Percentiles rank a stretch among this genome's conserved stretches.
Evolutionary conservation across 2,329 filamentous ascomycete genomes (phyloP).

Genomic region (Metarhizium humberi): DNA sequence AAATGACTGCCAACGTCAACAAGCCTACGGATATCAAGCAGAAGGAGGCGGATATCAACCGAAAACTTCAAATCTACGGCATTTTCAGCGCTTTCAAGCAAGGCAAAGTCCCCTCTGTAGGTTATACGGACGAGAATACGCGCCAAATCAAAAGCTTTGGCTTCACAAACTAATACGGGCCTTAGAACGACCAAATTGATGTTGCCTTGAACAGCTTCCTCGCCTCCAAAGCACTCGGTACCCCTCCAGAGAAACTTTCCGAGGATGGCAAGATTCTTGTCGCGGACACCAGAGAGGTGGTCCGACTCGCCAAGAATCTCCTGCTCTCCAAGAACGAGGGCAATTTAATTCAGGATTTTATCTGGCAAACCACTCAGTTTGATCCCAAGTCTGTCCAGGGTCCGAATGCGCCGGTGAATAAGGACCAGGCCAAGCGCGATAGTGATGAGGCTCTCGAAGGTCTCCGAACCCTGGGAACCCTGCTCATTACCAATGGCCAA

Average conservation of each 20-base stretch:
- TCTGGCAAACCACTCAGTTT: slow-evolving; percentile 83
- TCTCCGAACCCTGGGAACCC: slow-evolving; percentile 74
- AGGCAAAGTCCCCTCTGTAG: slow-evolving; percentile 84
- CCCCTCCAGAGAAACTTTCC: slow-evolving; percentile 69
- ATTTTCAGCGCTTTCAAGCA: slow-evolving; percentile 77
- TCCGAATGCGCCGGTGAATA: slow-evolving; percentile 61
- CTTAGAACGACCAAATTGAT: slow-evolving; percentile 88
- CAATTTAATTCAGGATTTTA: slow-evolving; percentile 90
- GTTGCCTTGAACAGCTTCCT: slow-evolving; percentile 86
- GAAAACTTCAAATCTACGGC: slow-evolving; percentile 91
- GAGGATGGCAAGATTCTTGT: slow-evolving; percentile 73
- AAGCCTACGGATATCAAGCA: slow-evolving; percentile 61
- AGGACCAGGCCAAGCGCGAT: slow-evolving; percentile 71
- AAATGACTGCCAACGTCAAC: slow-evolving; percentile 50
- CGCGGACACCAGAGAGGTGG: slow-evolving; percentile 65
- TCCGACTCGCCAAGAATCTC: slow-evolving; percentile 75
- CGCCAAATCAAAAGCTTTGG: too few relatives aligned
- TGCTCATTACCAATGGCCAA: slow-evolving; percentile 92
- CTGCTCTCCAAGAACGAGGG: slow-evolving; percentile 91
- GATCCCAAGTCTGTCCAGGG: slow-evolving; percentile 50
- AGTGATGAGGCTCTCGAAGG: slow-evolving; percentile 77
- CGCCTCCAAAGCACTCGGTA: slow-evolving; percentile 57
- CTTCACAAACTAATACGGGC: background rate
- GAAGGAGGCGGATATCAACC: slow-evolving; percentile 82
- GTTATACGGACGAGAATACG: slow-evolving; percentile 18